These are phyloP conservation scores for Pulveroboletus sp. DNA, from an alignment of 768 basidiomycete species.

Conservation along the genomic window DNA sequence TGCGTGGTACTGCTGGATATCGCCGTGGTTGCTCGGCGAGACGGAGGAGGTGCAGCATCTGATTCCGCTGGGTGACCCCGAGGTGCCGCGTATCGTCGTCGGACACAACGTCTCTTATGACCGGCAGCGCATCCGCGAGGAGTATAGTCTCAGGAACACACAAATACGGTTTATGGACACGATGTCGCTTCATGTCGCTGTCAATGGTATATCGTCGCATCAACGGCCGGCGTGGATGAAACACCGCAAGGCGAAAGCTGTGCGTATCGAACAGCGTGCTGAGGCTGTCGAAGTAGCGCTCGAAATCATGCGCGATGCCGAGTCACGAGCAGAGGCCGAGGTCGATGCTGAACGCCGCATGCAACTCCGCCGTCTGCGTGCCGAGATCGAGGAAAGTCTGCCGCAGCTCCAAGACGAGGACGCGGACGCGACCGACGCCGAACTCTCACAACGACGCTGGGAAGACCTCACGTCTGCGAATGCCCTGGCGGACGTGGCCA, in stretches of 20 bases:
- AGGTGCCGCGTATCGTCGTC: slow-evolving; percentile 60
- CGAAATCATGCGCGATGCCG: slow-evolving; percentile 43
- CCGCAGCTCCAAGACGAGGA: slow-evolving; percentile 34
- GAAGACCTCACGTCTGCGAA: slow-evolving; percentile 91
- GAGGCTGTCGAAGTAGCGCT: slow-evolving; percentile 65
- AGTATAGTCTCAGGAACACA: slow-evolving; percentile 68
- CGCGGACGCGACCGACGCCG: slow-evolving; percentile 38
- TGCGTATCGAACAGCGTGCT: slow-evolving; percentile 47
- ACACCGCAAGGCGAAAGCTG: slow-evolving; percentile 66
- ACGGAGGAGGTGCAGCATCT: slow-evolving; percentile 57
- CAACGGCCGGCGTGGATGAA: slow-evolving; percentile 93
- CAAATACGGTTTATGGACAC: slow-evolving; percentile 87
- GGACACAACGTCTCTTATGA: slow-evolving; percentile 98
- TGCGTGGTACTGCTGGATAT: slow-evolving; percentile 96
- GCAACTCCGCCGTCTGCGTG: slow-evolving; percentile 36
- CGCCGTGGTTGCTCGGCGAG: slow-evolving; percentile 80
- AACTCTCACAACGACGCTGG: slow-evolving; percentile 63
- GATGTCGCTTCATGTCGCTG: slow-evolving; percentile 90
- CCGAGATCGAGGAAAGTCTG: slow-evolving; percentile 39
- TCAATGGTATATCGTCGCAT: slow-evolving; percentile 89
- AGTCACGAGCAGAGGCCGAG: slow-evolving; percentile 35
- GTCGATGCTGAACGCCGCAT: slow-evolving; percentile 33
- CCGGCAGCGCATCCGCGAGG: slow-evolving; percentile 73
- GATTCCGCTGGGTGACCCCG: slow-evolving; percentile 62
- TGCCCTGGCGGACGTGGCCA: slow-evolving; percentile 87